These are phyloP conservation scores for Claviceps sp. DNA, from an alignment of 2,329 filamentous ascomycete genomes.

Conservation along the genomic window DNA sequence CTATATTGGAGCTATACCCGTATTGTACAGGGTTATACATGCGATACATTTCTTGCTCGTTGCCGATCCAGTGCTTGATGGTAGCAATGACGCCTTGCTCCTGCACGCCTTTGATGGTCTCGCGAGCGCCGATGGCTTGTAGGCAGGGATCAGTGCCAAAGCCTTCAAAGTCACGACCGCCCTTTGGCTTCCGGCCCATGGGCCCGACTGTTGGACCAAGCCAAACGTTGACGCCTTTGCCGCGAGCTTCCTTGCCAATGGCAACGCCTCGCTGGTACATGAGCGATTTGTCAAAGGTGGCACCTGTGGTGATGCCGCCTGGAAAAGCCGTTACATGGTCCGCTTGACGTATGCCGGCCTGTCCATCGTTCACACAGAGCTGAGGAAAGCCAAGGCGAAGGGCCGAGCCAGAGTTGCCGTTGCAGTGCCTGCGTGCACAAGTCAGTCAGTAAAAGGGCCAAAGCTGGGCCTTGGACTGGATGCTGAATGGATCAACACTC, in stretches of 20 bases:
- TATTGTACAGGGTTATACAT: slow-evolving; percentile 40
- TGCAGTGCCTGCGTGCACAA: slow-evolving; percentile 40
- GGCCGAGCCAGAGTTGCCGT: slow-evolving; percentile 64
- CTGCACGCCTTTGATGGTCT: slow-evolving; percentile 64
- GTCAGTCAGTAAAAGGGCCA: not conserved
- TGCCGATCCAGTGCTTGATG: slow-evolving; percentile 41
- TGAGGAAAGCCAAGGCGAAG: slow-evolving; percentile 57
- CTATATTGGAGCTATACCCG: slow-evolving; percentile 60
- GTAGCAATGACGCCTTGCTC: slow-evolving; percentile 43
- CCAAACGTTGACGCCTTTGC: slow-evolving; percentile 59
- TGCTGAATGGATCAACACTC: not conserved
- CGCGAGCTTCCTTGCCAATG: slow-evolving; percentile 56
- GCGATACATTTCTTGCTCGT: slow-evolving; percentile 51
- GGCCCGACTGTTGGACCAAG: slow-evolving; percentile 60
- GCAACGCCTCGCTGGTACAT: slow-evolving; percentile 56
- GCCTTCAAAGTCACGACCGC: slow-evolving; percentile 63
- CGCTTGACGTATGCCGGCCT: slow-evolving; percentile 57
- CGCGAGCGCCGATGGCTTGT: slow-evolving; percentile 62
- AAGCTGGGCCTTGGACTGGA: not conserved
- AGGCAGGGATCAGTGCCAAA: slow-evolving; percentile 59
- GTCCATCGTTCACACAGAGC: slow-evolving; percentile 59
- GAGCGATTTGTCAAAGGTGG: slow-evolving; percentile 60
- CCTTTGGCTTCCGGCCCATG: slow-evolving; percentile 56
- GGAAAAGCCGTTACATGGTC: slow-evolving; percentile 69
- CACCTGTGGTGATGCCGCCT: slow-evolving; percentile 62